phyloP scores from a whole-genome alignment of 352 stramenopile genomes.

The Pythium oligandrum region DNA sequence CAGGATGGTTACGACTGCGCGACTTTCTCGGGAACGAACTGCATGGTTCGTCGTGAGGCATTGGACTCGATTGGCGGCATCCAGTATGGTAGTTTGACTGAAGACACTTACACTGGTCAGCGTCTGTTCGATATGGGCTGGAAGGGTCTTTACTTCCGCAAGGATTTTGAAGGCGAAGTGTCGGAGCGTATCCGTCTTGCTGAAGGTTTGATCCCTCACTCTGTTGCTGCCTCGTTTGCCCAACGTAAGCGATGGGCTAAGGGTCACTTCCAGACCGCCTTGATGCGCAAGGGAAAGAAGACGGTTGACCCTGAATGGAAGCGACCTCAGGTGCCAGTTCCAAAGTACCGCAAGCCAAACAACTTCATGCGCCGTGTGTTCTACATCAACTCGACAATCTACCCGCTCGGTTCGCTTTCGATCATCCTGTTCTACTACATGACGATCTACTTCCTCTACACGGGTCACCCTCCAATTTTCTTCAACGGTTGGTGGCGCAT shows the following conservation, averaged over 20 bases:
- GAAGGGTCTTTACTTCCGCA: constrained; percentile 85
- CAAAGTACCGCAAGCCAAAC: constrained; percentile 77
- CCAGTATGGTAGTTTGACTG: constrained; percentile 80
- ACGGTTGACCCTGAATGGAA: constrained; percentile 80
- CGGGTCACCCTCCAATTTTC: constrained; percentile 78
- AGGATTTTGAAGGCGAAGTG: constrained; percentile 82
- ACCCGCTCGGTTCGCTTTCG: constrained; percentile 70
- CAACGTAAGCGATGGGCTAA: constrained; percentile 84
- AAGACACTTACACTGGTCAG: constrained; percentile 80
- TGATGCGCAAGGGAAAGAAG: constrained; percentile 85
- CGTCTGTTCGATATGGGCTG: constrained; percentile 74
- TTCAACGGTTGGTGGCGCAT: constrained; percentile 67
- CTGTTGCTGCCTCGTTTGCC: constrained; percentile 68
- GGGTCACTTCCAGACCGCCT: constrained; percentile 77
- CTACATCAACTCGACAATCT: constrained; percentile 81
- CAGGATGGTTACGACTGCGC: constrained; percentile 83
- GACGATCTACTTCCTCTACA: constrained; percentile 85
- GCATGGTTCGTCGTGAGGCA: constrained; percentile 73
- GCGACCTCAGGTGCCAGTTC: constrained; percentile 57
- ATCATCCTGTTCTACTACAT: constrained; percentile 84
- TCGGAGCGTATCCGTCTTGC: constrained; percentile 70
- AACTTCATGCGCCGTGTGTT: constrained; percentile 83
- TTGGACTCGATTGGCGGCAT: constrained; percentile 83
- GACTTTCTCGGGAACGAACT: constrained; percentile 77
- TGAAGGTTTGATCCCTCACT: constrained; percentile 74